Conservation (phyloP, 768 basidiomycete species). For the Rhodotorula taiwanensis region DNA sequence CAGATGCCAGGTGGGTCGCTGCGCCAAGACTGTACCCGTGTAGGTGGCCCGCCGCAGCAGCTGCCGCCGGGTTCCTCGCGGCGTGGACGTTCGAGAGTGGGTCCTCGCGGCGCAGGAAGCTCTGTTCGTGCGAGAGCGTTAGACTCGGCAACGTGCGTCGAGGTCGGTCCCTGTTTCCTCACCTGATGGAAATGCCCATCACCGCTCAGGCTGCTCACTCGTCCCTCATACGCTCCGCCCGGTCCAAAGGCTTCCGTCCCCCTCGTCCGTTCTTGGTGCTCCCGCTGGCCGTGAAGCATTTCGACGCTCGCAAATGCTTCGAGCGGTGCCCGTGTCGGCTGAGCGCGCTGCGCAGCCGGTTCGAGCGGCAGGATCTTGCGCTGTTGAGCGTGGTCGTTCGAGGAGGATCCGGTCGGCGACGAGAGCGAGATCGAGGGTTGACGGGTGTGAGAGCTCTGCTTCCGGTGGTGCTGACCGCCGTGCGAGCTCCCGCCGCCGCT, state of each 20-base stretch:
- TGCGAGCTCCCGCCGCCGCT: conserved; percentile 15
- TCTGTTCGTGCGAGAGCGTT: background rate
- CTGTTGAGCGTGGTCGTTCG: background rate
- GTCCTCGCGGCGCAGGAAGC: conserved; percentile 15
- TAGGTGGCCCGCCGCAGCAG: background rate
- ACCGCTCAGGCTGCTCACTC: conserved; percentile 14
- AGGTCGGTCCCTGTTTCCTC: too few species aligned
- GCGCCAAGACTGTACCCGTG: conserved; percentile 3
- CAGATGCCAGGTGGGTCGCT: conserved; percentile 9
- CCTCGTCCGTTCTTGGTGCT: conserved; percentile 11
- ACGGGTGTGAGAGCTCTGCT: background rate
- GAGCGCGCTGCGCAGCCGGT: conserved; percentile 16
- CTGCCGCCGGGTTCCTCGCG: conserved; percentile 18
- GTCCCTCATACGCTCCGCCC: conserved; percentile 21
- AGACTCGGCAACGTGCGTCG: too few species aligned
- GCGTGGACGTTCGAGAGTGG: conserved; percentile 21
- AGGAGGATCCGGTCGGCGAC: background rate
- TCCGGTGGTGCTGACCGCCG: background rate
- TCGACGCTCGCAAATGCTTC: conserved; percentile 34
- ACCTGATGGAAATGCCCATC: too few species aligned
- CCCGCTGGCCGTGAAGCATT: conserved; percentile 29
- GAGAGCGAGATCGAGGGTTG: conserved; percentile 1
- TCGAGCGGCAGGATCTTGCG: conserved; percentile 25
- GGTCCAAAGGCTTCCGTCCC: conserved; percentile 29
- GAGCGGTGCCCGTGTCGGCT: conserved; percentile 26